Conservation (phyloP, 2,329 filamentous ascomycete genomes). For the Podosphaera xanthii region DNA sequence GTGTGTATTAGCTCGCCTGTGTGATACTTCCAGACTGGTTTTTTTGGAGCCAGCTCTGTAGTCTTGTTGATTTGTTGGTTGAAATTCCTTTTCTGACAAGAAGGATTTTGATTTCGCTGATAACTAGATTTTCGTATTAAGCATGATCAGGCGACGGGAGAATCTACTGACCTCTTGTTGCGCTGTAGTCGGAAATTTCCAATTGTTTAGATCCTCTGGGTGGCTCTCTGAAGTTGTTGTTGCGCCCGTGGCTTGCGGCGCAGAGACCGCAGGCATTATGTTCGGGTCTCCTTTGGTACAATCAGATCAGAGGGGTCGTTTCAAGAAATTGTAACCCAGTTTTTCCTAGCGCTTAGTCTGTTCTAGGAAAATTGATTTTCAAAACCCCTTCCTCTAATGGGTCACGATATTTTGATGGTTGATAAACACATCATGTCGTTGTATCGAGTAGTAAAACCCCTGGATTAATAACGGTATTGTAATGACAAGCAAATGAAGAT, state of each 20-base stretch:
- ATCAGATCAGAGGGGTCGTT: too few relatives aligned
- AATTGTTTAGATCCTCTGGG: slow-evolving; percentile 11
- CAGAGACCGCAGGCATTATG: slow-evolving; percentile 17
- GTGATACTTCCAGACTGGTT: slow-evolving; percentile 11
- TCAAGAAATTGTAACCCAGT: too few relatives aligned
- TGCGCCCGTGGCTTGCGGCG: slow-evolving; percentile 15
- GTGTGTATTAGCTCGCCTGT: slow-evolving; percentile 7
- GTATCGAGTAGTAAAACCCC: too few relatives aligned
- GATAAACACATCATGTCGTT: too few relatives aligned
- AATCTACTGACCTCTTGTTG: slow-evolving; percentile 12
- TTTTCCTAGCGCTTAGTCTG: too few relatives aligned
- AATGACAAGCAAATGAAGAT: too few relatives aligned
- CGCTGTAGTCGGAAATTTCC: slow-evolving; percentile 14
- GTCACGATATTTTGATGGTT: too few relatives aligned
- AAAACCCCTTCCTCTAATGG: too few relatives aligned
- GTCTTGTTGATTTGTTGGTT: slow-evolving; percentile 3
- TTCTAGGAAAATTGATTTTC: too few relatives aligned
- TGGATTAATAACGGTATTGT: too few relatives aligned
- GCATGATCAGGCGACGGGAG: neutral
- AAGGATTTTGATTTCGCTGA: neutral
- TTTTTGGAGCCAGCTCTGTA: slow-evolving; percentile 6
- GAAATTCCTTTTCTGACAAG: slow-evolving; percentile 6
- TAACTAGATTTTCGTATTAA: neutral
- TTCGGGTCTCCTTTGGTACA: neutral
- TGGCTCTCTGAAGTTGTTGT: slow-evolving; percentile 16